phyloP scores from a whole-genome alignment of 2,329 filamentous ascomycete species.

The Penicillium brasilianum region DNA sequence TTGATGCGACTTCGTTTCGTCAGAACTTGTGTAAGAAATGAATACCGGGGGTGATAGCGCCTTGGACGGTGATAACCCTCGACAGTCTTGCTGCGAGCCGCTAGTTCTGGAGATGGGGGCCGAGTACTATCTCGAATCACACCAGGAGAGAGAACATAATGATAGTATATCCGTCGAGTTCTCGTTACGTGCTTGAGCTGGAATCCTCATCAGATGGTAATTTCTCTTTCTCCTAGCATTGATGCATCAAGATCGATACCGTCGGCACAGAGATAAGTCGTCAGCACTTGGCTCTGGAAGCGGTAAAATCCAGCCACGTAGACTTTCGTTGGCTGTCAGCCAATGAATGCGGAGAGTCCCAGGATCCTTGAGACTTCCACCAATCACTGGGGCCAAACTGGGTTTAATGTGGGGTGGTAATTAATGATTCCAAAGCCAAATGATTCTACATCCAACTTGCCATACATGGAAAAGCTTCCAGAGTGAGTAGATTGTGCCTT shows the following conservation, averaged over 20 bases:
- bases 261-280: neutral
- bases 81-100: neutral
- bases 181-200: neutral
- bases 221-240: no score
- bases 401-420: neutral
- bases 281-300: neutral
- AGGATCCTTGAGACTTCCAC: neutral
- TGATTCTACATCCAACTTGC: neutral
- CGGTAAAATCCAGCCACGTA: neutral
- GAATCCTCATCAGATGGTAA: neutral
- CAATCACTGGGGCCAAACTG: neutral
- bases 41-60: no score
- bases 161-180: neutral
- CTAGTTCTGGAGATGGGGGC: neutral
- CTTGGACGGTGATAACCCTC: neutral
- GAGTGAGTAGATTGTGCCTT: neutral
- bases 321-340: no score
- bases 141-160: neutral
- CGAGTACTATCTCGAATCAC: neutral
- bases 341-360: neutral
- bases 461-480: neutral
- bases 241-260: neutral
- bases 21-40: neutral
- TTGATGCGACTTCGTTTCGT: neutral
- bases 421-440: neutral